phyloP scores from a whole-genome alignment of 306 rosid species.

The Lotus japonicus region DNA sequence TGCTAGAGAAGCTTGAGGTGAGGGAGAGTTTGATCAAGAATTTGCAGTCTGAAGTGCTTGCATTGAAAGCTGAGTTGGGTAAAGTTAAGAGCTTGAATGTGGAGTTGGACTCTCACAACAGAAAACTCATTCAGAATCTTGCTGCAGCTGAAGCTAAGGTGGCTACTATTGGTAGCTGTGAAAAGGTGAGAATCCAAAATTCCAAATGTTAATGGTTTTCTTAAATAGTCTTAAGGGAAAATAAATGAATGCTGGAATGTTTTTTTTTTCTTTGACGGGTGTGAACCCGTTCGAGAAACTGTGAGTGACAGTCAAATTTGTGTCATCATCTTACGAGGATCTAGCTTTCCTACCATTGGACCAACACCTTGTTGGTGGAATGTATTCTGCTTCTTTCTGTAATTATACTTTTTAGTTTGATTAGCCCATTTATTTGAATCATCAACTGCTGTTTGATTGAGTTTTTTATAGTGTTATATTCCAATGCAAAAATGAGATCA shows the following conservation, averaged over 20 bases:
- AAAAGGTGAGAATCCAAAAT: constrained; percentile 37
- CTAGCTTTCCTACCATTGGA: too few relatives aligned
- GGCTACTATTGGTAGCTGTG: constrained; percentile 21
- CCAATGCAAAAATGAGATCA: background rate
- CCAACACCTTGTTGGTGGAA: background rate
- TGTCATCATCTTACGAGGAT: too few relatives aligned
- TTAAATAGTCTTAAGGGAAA: background rate
- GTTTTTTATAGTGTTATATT: background rate
- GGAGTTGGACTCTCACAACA: constrained; percentile 52
- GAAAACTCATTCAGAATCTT: constrained; percentile 42
- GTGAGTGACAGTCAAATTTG: too few relatives aligned
- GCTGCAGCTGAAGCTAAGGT: constrained; percentile 59
- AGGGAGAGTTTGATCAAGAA: constrained; percentile 47
- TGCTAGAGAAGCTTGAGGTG: constrained; percentile 37
- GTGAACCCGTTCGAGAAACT: too few relatives aligned
- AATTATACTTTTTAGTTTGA: background rate
- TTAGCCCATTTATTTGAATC: background rate
- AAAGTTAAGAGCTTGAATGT: constrained; percentile 43
- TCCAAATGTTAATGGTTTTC: background rate
- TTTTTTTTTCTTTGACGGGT: too few relatives aligned
- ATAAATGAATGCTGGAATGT: background rate
- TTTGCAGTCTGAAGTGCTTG: constrained; percentile 49
- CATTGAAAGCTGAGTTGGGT: constrained; percentile 59
- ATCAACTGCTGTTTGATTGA: too few relatives aligned
- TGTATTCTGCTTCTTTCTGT: background rate